phyloP scores from a whole-genome alignment of 768 basidiomycete species.

The Sistotremastrum niveocremeum region DNA sequence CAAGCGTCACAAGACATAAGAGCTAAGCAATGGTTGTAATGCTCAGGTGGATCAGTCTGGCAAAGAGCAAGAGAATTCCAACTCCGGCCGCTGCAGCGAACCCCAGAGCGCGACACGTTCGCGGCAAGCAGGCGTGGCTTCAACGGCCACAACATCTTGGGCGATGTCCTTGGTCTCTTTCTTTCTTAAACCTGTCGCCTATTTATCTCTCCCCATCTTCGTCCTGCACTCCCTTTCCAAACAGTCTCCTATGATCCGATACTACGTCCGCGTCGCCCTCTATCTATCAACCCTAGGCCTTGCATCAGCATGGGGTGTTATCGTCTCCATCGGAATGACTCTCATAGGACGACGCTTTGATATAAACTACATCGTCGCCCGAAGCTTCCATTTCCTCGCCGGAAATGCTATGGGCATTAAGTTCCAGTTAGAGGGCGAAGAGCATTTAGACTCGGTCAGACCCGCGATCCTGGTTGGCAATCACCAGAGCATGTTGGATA shows the following conservation, averaged over 20 bases:
- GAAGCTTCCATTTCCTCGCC: conserved; percentile 64
- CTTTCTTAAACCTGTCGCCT: conserved; percentile 59
- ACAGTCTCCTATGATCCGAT: conserved; percentile 42
- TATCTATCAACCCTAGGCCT: conserved; percentile 62
- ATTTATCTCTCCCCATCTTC: conserved; percentile 60
- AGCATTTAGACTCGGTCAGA: conserved; percentile 48
- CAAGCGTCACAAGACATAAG: neutral
- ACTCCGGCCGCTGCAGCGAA: neutral
- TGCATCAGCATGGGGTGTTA: conserved; percentile 58
- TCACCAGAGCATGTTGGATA: conserved; percentile 89
- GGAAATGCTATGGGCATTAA: conserved; percentile 49
- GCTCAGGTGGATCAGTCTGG: neutral
- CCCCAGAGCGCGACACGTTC: neutral
- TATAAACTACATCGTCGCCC: conserved; percentile 71
- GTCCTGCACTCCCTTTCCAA: conserved; percentile 47
- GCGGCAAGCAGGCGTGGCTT: neutral
- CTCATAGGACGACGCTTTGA: conserved; percentile 60
- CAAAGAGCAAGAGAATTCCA: neutral
- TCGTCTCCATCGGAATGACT: conserved; percentile 52
- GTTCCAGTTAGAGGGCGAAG: conserved; percentile 75
- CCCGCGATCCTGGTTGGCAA: conserved; percentile 76
- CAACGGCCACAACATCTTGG: conserved; percentile 7
- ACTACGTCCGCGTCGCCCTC: conserved; percentile 58
- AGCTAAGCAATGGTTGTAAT: neutral
- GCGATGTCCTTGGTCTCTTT: conserved; percentile 50